phyloP scores from a whole-genome alignment of 768 basidiomycete species.

The Harrya chromipes region DNA sequence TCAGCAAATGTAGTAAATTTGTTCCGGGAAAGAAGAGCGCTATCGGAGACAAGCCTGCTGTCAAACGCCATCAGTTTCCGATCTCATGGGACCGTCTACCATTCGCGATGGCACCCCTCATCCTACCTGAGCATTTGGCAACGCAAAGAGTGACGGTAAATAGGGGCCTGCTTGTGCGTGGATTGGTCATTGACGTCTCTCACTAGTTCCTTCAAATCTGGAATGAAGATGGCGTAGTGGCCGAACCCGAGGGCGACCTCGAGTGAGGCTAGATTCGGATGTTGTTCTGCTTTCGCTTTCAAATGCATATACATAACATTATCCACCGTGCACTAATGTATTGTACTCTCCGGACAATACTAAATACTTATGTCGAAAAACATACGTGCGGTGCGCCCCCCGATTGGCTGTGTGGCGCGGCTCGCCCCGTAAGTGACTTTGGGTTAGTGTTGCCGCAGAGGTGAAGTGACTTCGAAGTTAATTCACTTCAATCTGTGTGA shows the following conservation, averaged over 20 bases:
- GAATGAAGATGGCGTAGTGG: constrained; percentile 75
- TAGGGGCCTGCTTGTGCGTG: constrained; percentile 12
- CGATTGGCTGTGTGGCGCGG: too few relatives aligned
- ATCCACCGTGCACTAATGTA: constrained; percentile 29
- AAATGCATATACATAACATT: constrained; percentile 28
- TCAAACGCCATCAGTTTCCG: constrained; percentile 55
- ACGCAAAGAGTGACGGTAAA: constrained; percentile 65
- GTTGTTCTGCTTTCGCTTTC: background rate
- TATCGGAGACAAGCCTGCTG: constrained; percentile 78
- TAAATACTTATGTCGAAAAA: too few relatives aligned
- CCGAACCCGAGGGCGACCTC: constrained; percentile 55
- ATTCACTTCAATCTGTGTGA: too few relatives aligned
- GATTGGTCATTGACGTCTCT: constrained; percentile 1
- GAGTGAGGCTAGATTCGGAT: constrained; percentile 24
- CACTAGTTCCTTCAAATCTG: constrained; percentile 71
- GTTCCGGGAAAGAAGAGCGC: constrained; percentile 86
- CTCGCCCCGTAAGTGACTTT: too few relatives aligned
- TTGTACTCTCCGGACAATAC: constrained; percentile 18
- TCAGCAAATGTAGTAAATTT: constrained; percentile 90
- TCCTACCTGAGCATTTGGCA: constrained; percentile 58
- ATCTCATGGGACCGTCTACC: constrained; percentile 75
- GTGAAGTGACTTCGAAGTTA: too few relatives aligned
- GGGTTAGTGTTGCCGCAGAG: too few relatives aligned
- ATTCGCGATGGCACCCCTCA: constrained; percentile 57
- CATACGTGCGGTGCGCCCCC: too few relatives aligned